Evolutionary conservation across 345 rosid species (phyloP), one percentile per base, ranked within the genome.

Genomic region (Aurinia saxatilis): DNA sequence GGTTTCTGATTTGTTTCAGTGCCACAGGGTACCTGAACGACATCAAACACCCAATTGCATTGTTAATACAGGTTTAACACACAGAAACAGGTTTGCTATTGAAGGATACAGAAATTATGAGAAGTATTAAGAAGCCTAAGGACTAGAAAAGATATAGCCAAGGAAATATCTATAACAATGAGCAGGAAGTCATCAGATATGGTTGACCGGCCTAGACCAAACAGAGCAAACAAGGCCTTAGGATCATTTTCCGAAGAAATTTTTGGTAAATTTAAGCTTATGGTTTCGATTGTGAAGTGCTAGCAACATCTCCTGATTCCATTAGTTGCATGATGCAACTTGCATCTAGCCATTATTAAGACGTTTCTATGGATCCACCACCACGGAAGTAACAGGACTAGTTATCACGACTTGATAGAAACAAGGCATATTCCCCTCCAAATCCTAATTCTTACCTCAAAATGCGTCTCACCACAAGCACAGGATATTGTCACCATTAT

Each of bases 21-120:
- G 57, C 98, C 98, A 75, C 98, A 92, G n/a, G 98, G 96, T 75
- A 92, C 98, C 96, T 92, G 64, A 49, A 27, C 66, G 57, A 65
- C 72, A 68, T 42, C 10, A 25, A 42, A 56, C 13, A 47, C 5
- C 31, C 31, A 40, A 42, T 50, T 12, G 7, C 1, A 8, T 48
- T 25, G 27, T 49, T 11, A 60, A 42, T 13, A 59, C 10, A 58
- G 25, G 45, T 39, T 57, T n/a, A 37, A 46, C 50, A 57, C 13
- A 57, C 50, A 17, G 25, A 8, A 17, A 49, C 42, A 38, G 6
- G 10, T 41, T 21, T 9, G 42, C 44, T 63, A 30, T 40, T 34
- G 10, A 35, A 54, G 30, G 17, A 21, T 12, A 31, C 39, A 52
- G 1, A 33, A 34, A 11, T n/a, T 23, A 29, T 14, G 10, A 15